Evolutionary conservation across 2,329 filamentous ascomycete species (phyloP).

Genomic region (Anthostomella pinea): DNA sequence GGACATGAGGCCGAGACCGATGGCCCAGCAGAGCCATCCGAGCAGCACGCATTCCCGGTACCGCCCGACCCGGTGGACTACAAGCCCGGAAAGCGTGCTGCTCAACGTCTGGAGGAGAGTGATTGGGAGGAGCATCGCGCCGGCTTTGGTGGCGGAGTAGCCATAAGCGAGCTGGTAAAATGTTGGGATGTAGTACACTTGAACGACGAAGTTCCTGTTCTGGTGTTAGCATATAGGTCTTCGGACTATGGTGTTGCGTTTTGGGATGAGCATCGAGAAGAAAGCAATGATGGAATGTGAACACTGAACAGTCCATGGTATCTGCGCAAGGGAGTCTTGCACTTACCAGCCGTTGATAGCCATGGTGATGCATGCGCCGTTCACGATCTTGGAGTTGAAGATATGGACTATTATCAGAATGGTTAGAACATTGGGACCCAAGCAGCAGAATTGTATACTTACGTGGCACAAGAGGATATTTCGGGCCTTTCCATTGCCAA

Average conservation of each 20-base stretch:
- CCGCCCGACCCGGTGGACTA: conserved; percentile 51
- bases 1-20: conserved; percentile 51
- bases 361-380: conserved; percentile 54
- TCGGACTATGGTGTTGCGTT: too few species aligned
- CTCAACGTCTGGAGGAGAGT: conserved; percentile 44
- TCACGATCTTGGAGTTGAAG: conserved; percentile 51
- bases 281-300: too few species aligned
- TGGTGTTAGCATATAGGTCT: too few species aligned
- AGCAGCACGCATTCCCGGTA: conserved; percentile 54
- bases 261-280: too few species aligned
- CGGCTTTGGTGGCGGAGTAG: conserved; percentile 41
- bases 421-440: too few species aligned
- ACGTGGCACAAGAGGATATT: conserved; percentile 46
- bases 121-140: conserved; percentile 41
- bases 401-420: conserved; percentile 44
- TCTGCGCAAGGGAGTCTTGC: too few species aligned
- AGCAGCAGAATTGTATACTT: too few species aligned
- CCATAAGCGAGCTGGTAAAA: conserved; percentile 47
- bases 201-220: conserved; percentile 59
- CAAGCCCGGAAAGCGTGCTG: conserved; percentile 49
- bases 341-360: conserved; percentile 58
- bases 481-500: conserved; percentile 51
- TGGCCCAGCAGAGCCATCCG: conserved; percentile 50
- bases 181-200: conserved; percentile 47
- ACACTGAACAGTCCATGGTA: too few species aligned